Evolutionary conservation across 441 rosid genomes (phyloP), one percentile per base, ranked within the genome.

Genomic region (Pelargonium myrrhifolium): DNA sequence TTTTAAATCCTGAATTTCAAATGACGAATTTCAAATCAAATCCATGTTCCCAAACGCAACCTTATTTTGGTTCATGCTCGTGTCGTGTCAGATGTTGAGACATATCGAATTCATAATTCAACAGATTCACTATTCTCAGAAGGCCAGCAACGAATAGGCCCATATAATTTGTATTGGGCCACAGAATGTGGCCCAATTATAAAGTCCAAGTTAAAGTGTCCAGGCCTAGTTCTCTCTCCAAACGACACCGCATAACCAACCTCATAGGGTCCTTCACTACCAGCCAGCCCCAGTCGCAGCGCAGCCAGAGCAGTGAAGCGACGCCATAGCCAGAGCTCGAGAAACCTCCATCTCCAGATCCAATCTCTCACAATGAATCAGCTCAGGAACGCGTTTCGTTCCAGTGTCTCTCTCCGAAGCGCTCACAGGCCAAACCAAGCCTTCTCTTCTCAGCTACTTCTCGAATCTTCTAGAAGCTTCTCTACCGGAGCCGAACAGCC

Each of bases 401-500:
- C 85, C 18, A 60, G 47, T 53, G 51, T 75, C 65, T 43, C 75
- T 64, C 66, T 75, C 56, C 80, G 77, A 17, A 0, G 61, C 61
- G 11, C 64, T 22, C 40, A 62, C 7, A 75, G 69, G 68, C 71
- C 77, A 66, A 67, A 3, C 53, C 64, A 65, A 43, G 79, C 49
- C 68, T 45, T 70, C 8, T 55, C 86, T 2, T 58, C 68, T 17
- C 24, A 18, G 6, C 68, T 68, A 49, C 80, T 79, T 58, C 74
- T 80, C 60, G 81, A 75, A 12, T 72, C 72, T 40, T 68, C 79
- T 43, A 82, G 77, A 68, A 74, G 66, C 69, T 80, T 90, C 74
- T 82, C 90, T 60, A 79, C 96, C 55, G 87, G 68, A 65, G 71
- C 84, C 45, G 86, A 78, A 24, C 85, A 74, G 61, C 79, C 73